Evolutionary conservation across 768 basidiomycete genomes (phyloP).

Genomic region (Boletus pseudo-olivaceus): DNA sequence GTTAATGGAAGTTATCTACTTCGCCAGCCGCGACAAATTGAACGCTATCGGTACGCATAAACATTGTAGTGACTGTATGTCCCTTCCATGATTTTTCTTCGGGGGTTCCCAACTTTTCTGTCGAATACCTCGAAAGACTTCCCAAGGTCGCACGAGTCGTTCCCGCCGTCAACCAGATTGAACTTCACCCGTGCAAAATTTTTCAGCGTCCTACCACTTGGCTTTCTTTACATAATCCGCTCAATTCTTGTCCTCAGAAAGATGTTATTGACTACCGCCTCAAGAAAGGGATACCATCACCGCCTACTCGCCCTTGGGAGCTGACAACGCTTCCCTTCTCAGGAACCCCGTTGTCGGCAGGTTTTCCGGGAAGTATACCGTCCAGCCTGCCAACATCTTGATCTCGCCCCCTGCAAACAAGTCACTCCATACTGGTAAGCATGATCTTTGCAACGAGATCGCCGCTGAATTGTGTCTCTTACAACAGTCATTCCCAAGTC

Average conservation of each 20-base stretch:
- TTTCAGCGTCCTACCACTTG: neutral
- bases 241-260: slow-evolving; percentile 59
- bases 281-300: slow-evolving; percentile 64
- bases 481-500: slow-evolving; percentile 69
- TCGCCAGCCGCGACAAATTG: slow-evolving; percentile 61
- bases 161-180: slow-evolving; percentile 78
- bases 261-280: slow-evolving; percentile 60
- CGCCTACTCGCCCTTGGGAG: slow-evolving; percentile 76
- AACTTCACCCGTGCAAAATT: slow-evolving; percentile 53
- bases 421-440: slow-evolving; percentile 46
- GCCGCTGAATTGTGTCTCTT: neutral
- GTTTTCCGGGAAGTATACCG: slow-evolving; percentile 54
- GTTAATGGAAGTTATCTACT: slow-evolving; percentile 63
- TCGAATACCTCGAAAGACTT: slow-evolving; percentile 57
- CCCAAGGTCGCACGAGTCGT: slow-evolving; percentile 50
- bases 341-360: slow-evolving; percentile 52
- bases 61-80: neutral
- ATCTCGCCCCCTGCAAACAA: slow-evolving; percentile 70
- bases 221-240: neutral
- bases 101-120: slow-evolving; percentile 68
- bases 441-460: neutral
- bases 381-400: slow-evolving; percentile 57
- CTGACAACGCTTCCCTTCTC: slow-evolving; percentile 61
- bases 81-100: neutral
- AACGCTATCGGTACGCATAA: slow-evolving; percentile 59